Base-by-base conservation (phyloP, 352 stramenopile genomes). In the Globisporangium nagaii region DNA sequence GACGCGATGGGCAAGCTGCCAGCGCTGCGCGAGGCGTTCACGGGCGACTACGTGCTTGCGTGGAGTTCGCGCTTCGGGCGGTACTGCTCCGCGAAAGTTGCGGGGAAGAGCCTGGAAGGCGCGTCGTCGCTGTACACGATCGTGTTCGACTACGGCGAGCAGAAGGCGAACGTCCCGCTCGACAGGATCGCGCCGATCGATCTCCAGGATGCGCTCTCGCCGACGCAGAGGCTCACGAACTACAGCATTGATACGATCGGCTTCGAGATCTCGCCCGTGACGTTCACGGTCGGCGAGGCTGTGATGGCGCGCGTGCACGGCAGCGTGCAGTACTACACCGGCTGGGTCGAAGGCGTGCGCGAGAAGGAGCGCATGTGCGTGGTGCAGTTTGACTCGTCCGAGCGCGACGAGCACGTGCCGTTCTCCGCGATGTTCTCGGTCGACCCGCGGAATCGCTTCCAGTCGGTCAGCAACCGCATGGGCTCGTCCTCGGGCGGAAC, bases 191-290 rank as follows among this genome's bases (percentile, higher is more conserved):
- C 75, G 13, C 58, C 34, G 13, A 56, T 90, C 45, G 68, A 86
- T 41, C 77, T 85, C 47, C 45, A 55, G 9, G 66, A 76, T 22
- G 80, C 78, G 35, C 64, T 90, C 3, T 68, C 70, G 24, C 73
- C 76, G 27, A 75, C 65, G 4, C 77, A 90, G 49, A 77, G 74
- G 19, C 68, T 90, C 36, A 90, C 77, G 2, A 90, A 90, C 44
- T 87, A 83, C 58, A 85, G 71, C 46, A 85, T 90, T 47, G 78
- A 90, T 56, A 75, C 78, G 5, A 86, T 88, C 53, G 80, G 80
- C 7, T 88, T 88, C 54, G 80, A 90, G 65, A 66, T 90, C 24
- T 70, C 63, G 20, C 64, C 70, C 8, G 66, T 81, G 19, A 62
- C 13, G 32, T 90, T 88, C 37, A 56, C 52, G 0, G 62, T 86